Evolutionary conservation across 805 yeast species (phyloP), one percentile per base, ranked within the genome.

Genomic region (Metschnikowia arizonensis): DNA sequence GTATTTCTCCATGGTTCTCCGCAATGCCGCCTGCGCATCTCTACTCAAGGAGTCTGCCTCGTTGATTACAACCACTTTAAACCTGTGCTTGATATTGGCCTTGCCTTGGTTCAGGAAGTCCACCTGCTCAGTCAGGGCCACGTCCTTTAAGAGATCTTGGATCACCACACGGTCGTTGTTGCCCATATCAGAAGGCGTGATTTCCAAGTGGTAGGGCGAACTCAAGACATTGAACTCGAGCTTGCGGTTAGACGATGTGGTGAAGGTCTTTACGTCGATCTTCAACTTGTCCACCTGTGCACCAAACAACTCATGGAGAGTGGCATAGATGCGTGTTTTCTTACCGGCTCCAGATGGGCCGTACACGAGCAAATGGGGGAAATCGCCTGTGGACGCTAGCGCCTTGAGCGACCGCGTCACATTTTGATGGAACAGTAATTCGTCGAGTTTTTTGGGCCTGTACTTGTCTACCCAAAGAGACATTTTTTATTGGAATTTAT

Each of bases 281-380:
- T 89, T 91, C 47, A 70, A 58, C 52, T 82, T 86, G 52, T 85
- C 90, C 15, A 87, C 88, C 44, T 84, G 85, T 2, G 85, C 64
- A 0, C 98, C 98, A 58, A 83, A 93, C 29, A 93, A 73, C 54
- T 88, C 88, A 45, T 80, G 74, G 43, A 93, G 66, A 1, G 95
- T 74, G 5, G 95, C 81, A 64, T 88, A 76, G 6, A 89, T 85
- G 52, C 99, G 78, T 8, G 99, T 93, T 70, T 93, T 95, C 62
- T 93, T 93, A 47, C 99, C 99, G 12, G 95, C 88, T 4, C 99
- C 99, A 30, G 89, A 81, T 1, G 99, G 98, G 0, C 99, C 99
- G 61, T 91, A 91, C 2, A 93, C 78, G 23, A 93, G 69, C 38
- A 93, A 65, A 68, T 93, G 99, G 1, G 99, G 99, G 58, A 93